Percentiles rank a stretch among this genome's conserved stretches.
Conservation (phyloP, 441 rosid genomes). For the Kokia cookei region DNA sequence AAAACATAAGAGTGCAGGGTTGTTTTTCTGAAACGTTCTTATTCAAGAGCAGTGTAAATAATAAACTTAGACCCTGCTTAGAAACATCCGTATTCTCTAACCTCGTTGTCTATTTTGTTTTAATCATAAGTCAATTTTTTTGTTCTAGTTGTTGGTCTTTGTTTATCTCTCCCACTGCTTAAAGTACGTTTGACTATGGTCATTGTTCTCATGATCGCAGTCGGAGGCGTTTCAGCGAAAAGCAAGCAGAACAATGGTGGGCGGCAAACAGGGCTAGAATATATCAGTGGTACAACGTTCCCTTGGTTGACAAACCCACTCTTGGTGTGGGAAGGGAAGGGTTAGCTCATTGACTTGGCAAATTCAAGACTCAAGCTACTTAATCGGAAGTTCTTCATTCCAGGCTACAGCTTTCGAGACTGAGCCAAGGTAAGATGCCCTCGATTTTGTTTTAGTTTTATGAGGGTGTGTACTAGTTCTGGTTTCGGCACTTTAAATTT, state of each 20-base stretch:
- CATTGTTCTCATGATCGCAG: constrained; percentile 18
- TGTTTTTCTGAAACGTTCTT: neutral
- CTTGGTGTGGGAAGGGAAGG: constrained; percentile 30
- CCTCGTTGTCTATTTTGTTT: neutral
- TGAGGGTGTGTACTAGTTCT: neutral
- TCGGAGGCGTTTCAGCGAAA: constrained; percentile 47
- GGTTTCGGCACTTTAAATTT: neutral
- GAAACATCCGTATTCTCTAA: neutral
- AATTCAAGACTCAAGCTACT: constrained; percentile 3
- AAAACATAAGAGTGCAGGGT: neutral
- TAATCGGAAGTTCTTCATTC: constrained; percentile 3
- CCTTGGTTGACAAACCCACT: constrained; percentile 30
- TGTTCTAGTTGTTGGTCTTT: neutral
- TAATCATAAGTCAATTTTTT: neutral
- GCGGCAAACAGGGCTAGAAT: constrained; percentile 43
- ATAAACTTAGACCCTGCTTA: neutral
- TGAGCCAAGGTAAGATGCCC: constrained; percentile 8
- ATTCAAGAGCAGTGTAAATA: neutral
- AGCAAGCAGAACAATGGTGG: constrained; percentile 62
- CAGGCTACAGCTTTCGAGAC: constrained; percentile 12
- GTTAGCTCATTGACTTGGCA: constrained; percentile 22
- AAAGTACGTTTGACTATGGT: neutral
- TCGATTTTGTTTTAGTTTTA: constrained; percentile 14
- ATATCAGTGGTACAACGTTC: constrained; percentile 37
- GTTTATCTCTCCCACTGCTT: neutral